Evolutionary conservation across 2,329 filamentous ascomycete genomes (phyloP).

Genomic region (Mycosphaerella sp.): DNA sequence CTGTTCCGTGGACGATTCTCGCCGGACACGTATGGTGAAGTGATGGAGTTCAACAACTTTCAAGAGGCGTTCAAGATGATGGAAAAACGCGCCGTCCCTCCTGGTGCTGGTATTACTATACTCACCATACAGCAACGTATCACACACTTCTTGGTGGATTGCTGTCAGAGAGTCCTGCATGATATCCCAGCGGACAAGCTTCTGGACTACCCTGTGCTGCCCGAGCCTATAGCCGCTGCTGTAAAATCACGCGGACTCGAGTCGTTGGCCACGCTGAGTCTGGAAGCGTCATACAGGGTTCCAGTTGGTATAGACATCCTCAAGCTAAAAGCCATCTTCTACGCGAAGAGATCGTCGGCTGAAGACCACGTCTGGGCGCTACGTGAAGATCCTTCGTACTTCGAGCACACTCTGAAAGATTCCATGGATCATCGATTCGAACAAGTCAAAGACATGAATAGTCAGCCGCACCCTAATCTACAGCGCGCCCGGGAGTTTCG

Average conservation of each 20-base stretch:
- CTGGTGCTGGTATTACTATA: neutral
- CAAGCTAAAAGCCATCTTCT: neutral
- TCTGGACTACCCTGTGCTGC: neutral
- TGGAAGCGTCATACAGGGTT: neutral
- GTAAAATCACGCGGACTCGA: neutral
- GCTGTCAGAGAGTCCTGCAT: neutral
- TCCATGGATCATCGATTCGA: conserved; percentile 10
- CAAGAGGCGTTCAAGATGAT: neutral
- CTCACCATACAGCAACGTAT: neutral
- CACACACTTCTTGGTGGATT: neutral
- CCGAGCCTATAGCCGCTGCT: neutral
- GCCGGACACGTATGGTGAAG: neutral
- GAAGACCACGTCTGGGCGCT: conserved; percentile 13
- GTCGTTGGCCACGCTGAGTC: neutral
- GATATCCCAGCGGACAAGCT: neutral
- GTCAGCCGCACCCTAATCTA: conserved; percentile 2
- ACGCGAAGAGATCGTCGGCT: neutral
- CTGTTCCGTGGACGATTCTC: neutral
- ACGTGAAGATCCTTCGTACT: conserved; percentile 13
- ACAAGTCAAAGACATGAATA: conserved; percentile 1
- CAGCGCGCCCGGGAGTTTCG: neutral
- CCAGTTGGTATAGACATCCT: neutral
- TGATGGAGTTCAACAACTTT: neutral
- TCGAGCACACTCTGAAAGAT: conserved; percentile 3
- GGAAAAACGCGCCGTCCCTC: neutral